Base-by-base conservation (phyloP, 495 filamentous ascomycete species). In the Apiosordaria backusii region DNA sequence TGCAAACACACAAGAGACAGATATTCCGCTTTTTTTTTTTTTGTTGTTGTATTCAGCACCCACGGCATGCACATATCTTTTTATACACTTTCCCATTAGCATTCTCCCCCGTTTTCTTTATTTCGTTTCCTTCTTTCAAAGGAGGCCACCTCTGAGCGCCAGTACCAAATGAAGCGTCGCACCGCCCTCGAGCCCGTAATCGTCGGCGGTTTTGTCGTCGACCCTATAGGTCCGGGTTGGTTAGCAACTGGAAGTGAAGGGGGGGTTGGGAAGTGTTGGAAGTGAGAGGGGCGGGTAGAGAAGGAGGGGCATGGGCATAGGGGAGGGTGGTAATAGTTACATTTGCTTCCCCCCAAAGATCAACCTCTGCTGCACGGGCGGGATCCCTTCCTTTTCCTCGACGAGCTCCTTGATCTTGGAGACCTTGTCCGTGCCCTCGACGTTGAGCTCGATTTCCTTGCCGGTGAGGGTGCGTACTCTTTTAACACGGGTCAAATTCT, bases 281-380 rank as follows among this genome's bases (percentile, higher is more conserved):
- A 7, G 25, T 19, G 35, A 29, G 24, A 13, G 58, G 24, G 58
- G 57, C 50, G 18, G 19, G 16, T 19, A 21, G 45, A 15, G 22
- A 27, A 62, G 26, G 63, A 29, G 57, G 50, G n/a, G n/a, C n/a
- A n/a, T 40, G 22, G 54, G 27, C n/a, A n/a, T n/a, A n/a, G 40
- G 40, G 40, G 40, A 18, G 53, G n/a, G 27, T n/a, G n/a, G n/a
- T n/a, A n/a, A n/a, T n/a, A 25, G n/a, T 54, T 82, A 97, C 95
- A 99, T 97, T 75, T 99, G 95, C 80, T 99, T 99, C 68, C 95
- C 95, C 55, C 93, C 92, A 73, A 87, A 97, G 74, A 99, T 99
- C 60, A 99, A 81, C 45, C 96, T 88, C 81, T 99, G 95, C 78
- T 99, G 95, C 24, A 96, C 94, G 19, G 95, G 95, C 27, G 95